Conservation (phyloP, 106 monocot species). For the Xerophyta viscosa region DNA sequence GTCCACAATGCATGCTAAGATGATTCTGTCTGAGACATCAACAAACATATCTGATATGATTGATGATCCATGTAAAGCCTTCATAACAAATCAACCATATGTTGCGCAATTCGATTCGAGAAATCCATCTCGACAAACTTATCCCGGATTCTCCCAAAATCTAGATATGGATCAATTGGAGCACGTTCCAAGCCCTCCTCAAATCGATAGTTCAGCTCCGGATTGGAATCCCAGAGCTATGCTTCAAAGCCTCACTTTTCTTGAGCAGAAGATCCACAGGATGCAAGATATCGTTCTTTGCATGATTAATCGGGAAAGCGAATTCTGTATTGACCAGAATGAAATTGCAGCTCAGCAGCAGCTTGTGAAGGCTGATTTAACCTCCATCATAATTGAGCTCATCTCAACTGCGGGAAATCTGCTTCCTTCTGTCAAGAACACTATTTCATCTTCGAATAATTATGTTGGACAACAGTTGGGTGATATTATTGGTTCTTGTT, state of each 20-base stretch:
- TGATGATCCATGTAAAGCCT: conserved; percentile 3
- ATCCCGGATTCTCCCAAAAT: conserved; percentile 12
- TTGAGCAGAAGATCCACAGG: conserved; percentile 91
- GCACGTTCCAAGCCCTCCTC: conserved; percentile 3
- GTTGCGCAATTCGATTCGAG: conserved; percentile 7
- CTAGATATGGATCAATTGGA: conserved; percentile 12
- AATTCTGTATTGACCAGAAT: conserved; percentile 13
- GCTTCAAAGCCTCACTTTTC: conserved; percentile 64
- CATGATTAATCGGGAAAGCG: conserved; percentile 27
- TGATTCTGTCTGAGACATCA: conserved; percentile 8
- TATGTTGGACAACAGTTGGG: conserved; percentile 9
- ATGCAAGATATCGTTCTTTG: conserved; percentile 63
- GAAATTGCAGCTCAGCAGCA: conserved; percentile 67
- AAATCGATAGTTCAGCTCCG: conserved; percentile 1
- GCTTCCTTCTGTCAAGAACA: conserved; percentile 62
- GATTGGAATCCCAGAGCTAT: conserved; percentile 70
- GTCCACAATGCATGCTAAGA: conserved; percentile 15
- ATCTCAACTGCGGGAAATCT: conserved; percentile 69
- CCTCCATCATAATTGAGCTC: conserved; percentile 76
- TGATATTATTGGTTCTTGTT: conserved; percentile 6
- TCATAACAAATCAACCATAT: conserved; percentile 1
- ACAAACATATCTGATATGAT: conserved; percentile 1
- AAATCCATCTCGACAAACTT: conserved; percentile 5
- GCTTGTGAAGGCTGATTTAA: conserved; percentile 70
- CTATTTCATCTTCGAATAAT: conserved; percentile 28